Evolutionary conservation across 306 rosid species (phyloP), one percentile per base, ranked within the genome.

Genomic region (Lagenaria siceraria): DNA sequence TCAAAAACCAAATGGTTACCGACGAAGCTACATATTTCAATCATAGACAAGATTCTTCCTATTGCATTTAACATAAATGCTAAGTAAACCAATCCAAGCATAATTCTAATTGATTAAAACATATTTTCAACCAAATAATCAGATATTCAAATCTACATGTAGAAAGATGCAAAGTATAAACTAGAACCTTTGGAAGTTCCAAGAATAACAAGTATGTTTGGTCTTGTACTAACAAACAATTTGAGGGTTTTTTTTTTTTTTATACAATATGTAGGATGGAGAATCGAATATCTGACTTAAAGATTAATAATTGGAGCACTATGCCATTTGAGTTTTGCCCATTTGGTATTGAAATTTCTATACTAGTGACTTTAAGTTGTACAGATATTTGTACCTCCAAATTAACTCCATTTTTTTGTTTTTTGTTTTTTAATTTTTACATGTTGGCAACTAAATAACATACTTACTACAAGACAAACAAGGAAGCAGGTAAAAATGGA

Each of bases 401-500:
- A 14, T 70, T 43, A 70, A 25, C 58, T 22, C 7, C 22, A 14
- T 5, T 7, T 24, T 69, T 10, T 33, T 40, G 6, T 8, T 4
- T 7, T 24, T 69, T 5, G 18, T 43, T 43, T 10, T 13, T 10
- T 9, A 9, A 65, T n/a, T 38, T n/a, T 46, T 7, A 12, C 24
- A 7, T 38, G 53, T 17, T 38, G 35, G 53, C 9, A 14, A 48
- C 55, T 25, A 24, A 25, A 70, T 42, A 69, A 18, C 55, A 17
- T 51, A 51, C 48, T 2, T 61, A 33, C 10, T 66, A 21, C 29
- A 66, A 42, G 33, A 46, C 7, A 42, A 43, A 69, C 6, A 10
- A 69, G 18, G 73, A 75, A 75, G 66, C 52, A 21, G 64, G 24
- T 51, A 7, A 72, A 48, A 77, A 77, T 38, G 13, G 79, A 68